Evolutionary conservation across 2,329 filamentous ascomycete genomes (phyloP).

Genomic region (Colletotrichum neosansevieriae): DNA sequence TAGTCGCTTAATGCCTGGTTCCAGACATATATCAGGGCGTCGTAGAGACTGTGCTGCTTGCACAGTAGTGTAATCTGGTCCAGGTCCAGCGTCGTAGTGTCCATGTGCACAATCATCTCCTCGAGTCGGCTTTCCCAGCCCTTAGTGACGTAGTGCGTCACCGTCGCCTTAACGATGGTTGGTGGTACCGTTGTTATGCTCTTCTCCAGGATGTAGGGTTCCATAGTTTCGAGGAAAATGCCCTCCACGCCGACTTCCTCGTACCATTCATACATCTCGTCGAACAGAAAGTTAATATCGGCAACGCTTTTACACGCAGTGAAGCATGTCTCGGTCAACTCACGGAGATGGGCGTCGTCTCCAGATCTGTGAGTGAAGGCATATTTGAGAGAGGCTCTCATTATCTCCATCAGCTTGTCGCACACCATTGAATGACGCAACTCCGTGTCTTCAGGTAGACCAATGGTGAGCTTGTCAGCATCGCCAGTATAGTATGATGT

Average conservation of each 20-base stretch:
- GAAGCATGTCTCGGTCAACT: constrained; percentile 87
- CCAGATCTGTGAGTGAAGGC: constrained; percentile 76
- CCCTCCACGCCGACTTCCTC: constrained; percentile 80
- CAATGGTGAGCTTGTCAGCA: constrained; percentile 94
- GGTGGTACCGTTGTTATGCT: constrained; percentile 83
- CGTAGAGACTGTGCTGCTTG: constrained; percentile 91
- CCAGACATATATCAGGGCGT: constrained; percentile 97
- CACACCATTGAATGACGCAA: constrained; percentile 84
- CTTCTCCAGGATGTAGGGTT: constrained; percentile 86
- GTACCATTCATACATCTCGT: constrained; percentile 90
- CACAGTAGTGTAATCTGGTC: constrained; percentile 92
- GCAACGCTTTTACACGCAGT: constrained; percentile 82
- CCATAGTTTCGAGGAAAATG: constrained; percentile 88
- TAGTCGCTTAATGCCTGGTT: constrained; percentile 91
- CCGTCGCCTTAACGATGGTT: constrained; percentile 85
- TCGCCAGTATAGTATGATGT: constrained; percentile 93
- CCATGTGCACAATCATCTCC: constrained; percentile 93
- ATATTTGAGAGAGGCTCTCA: constrained; percentile 90
- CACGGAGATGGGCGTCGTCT: constrained; percentile 73
- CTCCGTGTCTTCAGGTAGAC: constrained; percentile 84
- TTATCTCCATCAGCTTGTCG: constrained; percentile 93
- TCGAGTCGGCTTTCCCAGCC: constrained; percentile 85
- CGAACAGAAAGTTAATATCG: constrained; percentile 87
- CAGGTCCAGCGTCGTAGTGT: constrained; percentile 90
- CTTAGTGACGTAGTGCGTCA: constrained; percentile 81